Percentiles rank a stretch among this genome's conserved stretches.
Conservation (phyloP, 1,284 basidiomycete species). For the Marasmius tenuissimus region DNA sequence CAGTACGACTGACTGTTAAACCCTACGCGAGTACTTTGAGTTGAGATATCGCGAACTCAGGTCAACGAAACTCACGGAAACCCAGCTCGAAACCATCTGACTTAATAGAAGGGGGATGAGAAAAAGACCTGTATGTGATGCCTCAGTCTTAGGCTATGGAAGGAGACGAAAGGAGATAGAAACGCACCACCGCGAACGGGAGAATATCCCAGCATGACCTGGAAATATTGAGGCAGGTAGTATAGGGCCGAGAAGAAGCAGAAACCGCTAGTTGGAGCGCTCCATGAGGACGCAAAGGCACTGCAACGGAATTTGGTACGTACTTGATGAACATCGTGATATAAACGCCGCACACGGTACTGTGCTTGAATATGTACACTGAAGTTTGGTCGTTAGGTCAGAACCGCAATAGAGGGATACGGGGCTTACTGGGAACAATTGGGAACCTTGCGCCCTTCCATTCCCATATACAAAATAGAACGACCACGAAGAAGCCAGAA, state of each 20-base stretch:
- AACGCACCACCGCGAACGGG: conserved; percentile 45
- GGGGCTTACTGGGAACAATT: conserved; percentile 60
- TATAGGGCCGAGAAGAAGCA: conserved; percentile 62
- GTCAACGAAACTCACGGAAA: conserved; percentile 39
- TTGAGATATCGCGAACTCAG: neutral
- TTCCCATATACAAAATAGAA: conserved; percentile 71
- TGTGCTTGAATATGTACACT: conserved; percentile 74
- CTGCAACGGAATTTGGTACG: conserved; percentile 16
- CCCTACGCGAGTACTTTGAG: conserved; percentile 39
- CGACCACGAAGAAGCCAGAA: conserved; percentile 54
- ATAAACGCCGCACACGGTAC: conserved; percentile 71
- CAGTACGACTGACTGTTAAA: conserved; percentile 62
- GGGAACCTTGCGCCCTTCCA: conserved; percentile 69
- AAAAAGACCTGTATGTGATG: conserved; percentile 47
- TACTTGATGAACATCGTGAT: conserved; percentile 68
- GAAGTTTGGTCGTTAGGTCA: conserved; percentile 2
- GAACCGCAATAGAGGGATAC: neutral
- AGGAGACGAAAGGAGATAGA: neutral
- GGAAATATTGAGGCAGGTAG: conserved; percentile 76
- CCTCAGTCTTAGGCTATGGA: neutral
- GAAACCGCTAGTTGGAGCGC: conserved; percentile 41
- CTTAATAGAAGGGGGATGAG: conserved; percentile 65
- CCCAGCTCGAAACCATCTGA: conserved; percentile 58
- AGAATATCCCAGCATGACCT: conserved; percentile 64
- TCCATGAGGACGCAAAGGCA: neutral